phyloP scores from a whole-genome alignment of 2,329 filamentous ascomycete genomes.

The Tolypocladium cylindrosporum region DNA sequence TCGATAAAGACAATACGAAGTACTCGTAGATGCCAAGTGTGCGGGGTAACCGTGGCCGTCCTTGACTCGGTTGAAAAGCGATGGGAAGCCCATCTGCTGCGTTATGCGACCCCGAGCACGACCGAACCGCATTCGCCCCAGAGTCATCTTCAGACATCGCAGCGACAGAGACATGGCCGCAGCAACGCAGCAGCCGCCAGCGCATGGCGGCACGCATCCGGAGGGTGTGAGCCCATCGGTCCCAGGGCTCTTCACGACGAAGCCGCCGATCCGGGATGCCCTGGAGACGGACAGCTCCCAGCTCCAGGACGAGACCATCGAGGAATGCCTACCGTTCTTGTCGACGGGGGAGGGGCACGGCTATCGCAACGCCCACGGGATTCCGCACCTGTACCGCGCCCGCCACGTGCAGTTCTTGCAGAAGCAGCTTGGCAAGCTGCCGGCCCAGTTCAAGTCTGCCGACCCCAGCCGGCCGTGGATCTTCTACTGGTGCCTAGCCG shows the following conservation, averaged over 20 bases:
- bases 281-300: constrained; percentile 59
- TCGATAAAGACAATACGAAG: neutral
- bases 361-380: constrained; percentile 57
- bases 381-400: constrained; percentile 62
- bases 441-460: constrained; percentile 58
- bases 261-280: constrained; percentile 54
- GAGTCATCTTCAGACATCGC: constrained; percentile 21
- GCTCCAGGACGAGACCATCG: constrained; percentile 58
- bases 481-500: constrained; percentile 82
- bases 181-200: constrained; percentile 4
- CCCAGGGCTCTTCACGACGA: constrained; percentile 46
- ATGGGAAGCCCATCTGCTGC: constrained; percentile 11
- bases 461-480: constrained; percentile 92
- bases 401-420: constrained; percentile 54
- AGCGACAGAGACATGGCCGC: constrained; percentile 8
- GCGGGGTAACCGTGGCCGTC: neutral
- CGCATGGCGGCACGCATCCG: constrained; percentile 1
- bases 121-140: constrained; percentile 16
- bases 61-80: constrained; percentile 1
- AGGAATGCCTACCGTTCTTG: constrained; percentile 61
- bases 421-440: constrained; percentile 49
- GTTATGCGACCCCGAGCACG: constrained; percentile 20
- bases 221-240: constrained; percentile 17
- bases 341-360: constrained; percentile 36
- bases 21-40: neutral